Evolutionary conservation across 1,284 basidiomycete species (phyloP), one percentile per base, ranked within the genome.

Genomic region (Amylostereum areolatum): DNA sequence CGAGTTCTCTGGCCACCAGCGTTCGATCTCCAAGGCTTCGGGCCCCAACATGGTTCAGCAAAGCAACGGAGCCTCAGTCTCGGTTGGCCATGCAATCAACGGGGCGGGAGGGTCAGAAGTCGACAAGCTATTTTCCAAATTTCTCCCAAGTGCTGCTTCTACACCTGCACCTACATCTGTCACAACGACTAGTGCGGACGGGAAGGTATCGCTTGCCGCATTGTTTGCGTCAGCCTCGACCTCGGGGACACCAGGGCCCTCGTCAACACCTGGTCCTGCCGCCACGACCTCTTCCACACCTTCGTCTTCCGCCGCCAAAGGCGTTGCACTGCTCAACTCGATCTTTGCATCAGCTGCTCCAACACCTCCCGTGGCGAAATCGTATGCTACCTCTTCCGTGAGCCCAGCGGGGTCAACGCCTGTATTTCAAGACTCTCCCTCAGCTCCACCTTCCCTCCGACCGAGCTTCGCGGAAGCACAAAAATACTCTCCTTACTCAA

Each of bases 91-190:
- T 35, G n/a, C n/a, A n/a, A 37, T 30, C 9, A 41, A 46, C 12
- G 48, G 51, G 36, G 43, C 43, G 1, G 49, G 59, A 33, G 56
- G 57, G 37, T 78, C 82, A 2, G 80, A 81, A 47, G 67, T 87
- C 11, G 83, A 85, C 60, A 76, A 74, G 58, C 69, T 87, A 3
- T 77, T 87, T 54, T 74, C 78, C 28, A 83, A 78, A 60, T 66
- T 85, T 18, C 59, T 46, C 36, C 50, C 51, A 30, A 24, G 44
- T 29, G 44, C 54, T 18, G 45, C 54, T 4, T 49, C 55, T 5
- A 51, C 54, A 4, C 39, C 52, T 6, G 39, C 45, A 24, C 51
- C 62, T 11, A 57, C 59, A 5, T 47, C 57, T 1, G 54, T 55
- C 5, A 42, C 55, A 3, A 52, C 55, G 5, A 50, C 57, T 11